A percentile compares a stretch with the other conserved stretches of the same genome.
These are phyloP conservation scores for Biscogniauxia mediterranea DNA, from an alignment of 2,329 filamentous ascomycete genomes.

Conservation along the genomic window DNA sequence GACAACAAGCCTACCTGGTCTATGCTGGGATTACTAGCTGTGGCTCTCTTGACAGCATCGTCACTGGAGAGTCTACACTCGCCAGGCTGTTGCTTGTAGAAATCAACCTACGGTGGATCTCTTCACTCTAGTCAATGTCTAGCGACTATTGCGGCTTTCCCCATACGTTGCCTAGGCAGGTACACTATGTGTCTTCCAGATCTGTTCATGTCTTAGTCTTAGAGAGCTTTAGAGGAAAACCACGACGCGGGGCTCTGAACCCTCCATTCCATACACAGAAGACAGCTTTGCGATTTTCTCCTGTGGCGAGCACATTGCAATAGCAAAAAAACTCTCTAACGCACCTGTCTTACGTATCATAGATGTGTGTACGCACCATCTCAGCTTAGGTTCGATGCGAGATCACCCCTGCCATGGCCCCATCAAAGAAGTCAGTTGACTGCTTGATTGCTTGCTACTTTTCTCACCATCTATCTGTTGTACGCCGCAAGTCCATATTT, in stretches of 20 bases:
- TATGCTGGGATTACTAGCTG: background rate
- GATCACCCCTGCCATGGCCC: constrained; percentile 16
- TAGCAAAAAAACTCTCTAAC: constrained; percentile 15
- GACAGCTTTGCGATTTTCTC: constrained; percentile 5
- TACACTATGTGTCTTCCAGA: constrained; percentile 13
- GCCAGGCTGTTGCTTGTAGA: background rate
- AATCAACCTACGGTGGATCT: background rate
- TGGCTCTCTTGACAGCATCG: background rate
- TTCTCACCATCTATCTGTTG: background rate
- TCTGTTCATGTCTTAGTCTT: constrained; percentile 15
- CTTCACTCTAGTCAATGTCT: constrained; percentile 15
- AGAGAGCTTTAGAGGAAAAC: constrained; percentile 12
- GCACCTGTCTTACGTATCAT: constrained; percentile 23
- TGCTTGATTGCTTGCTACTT: constrained; percentile 24
- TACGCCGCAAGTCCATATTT: background rate
- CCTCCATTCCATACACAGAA: background rate
- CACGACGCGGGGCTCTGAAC: constrained; percentile 4
- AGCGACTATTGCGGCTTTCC: constrained; percentile 16
- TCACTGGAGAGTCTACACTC: background rate
- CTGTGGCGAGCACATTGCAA: constrained; percentile 11
- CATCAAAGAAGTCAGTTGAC: constrained; percentile 20
- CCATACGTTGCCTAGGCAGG: constrained; percentile 13
- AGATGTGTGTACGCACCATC: constrained; percentile 16
- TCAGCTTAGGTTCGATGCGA: constrained; percentile 14
- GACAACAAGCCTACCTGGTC: background rate